Evolutionary conservation across 306 rosid species (phyloP).

Genomic region (Acmispon strigosus): DNA sequence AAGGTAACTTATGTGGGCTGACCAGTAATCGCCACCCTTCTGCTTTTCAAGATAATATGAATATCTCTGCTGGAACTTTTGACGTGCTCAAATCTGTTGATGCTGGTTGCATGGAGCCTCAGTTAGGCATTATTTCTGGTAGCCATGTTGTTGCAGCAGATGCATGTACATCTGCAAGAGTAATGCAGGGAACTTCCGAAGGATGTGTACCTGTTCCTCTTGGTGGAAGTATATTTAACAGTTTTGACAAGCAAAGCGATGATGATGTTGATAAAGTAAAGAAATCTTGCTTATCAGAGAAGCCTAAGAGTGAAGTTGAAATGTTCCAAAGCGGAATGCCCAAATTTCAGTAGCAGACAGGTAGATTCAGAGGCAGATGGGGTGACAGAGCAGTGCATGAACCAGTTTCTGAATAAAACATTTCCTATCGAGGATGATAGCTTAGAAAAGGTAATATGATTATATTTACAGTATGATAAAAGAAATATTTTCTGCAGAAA

Average conservation of each 20-base stretch:
- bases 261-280: slow-evolving; percentile 26
- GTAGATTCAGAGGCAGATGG: slow-evolving; percentile 22
- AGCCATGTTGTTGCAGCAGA: slow-evolving; percentile 16
- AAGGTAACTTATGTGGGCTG: slow-evolving; percentile 7
- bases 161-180: slow-evolving; percentile 14
- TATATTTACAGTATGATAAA: slow-evolving; percentile 1
- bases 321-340: slow-evolving; percentile 30
- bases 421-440: slow-evolving; percentile 23
- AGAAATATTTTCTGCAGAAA: slow-evolving; percentile 7
- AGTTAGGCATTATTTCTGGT: slow-evolving; percentile 24
- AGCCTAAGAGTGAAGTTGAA: slow-evolving; percentile 29
- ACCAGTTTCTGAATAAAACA: slow-evolving; percentile 22
- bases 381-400: slow-evolving; percentile 19
- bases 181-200: slow-evolving; percentile 20
- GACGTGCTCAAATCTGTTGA: slow-evolving; percentile 28
- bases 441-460: slow-evolving; percentile 43
- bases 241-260: slow-evolving; percentile 22
- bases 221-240: slow-evolving; percentile 14
- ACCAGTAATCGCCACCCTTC: slow-evolving; percentile 19
- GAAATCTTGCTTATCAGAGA: slow-evolving; percentile 28
- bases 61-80: slow-evolving; percentile 21
- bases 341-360: slow-evolving; percentile 20
- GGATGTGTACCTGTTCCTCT: slow-evolving; percentile 21
- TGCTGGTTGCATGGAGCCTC: slow-evolving; percentile 19
- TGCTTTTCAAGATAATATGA: slow-evolving; percentile 18